A percentile compares a stretch with the other conserved stretches of the same genome.
phyloP scores from a whole-genome alignment of 2,329 filamentous ascomycete species.

The Ophiostoma triangulosporum region DNA sequence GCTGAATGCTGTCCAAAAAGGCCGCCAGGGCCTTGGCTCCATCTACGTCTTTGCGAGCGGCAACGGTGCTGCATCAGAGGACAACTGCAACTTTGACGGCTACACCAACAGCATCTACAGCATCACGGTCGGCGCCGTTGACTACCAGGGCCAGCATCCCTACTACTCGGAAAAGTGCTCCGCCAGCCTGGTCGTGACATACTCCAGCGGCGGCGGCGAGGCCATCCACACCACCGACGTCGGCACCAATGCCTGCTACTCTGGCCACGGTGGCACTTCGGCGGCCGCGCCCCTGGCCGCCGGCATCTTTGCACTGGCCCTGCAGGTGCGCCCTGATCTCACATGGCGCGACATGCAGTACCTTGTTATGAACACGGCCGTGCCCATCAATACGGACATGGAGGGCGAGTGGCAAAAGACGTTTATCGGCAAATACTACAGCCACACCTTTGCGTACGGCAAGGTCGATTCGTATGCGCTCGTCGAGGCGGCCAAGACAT shows the following conservation, averaged over 20 bases:
- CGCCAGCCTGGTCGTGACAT: slow-evolving; percentile 88
- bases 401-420: slow-evolving; percentile 68
- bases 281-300: slow-evolving; percentile 87
- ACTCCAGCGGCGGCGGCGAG: slow-evolving; percentile 81
- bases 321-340: slow-evolving; percentile 73
- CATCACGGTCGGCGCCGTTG: slow-evolving; percentile 88
- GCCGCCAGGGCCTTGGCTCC: slow-evolving; percentile 68
- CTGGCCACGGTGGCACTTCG: slow-evolving; percentile 83
- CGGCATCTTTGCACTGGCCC: slow-evolving; percentile 78
- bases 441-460: slow-evolving; percentile 89
- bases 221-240: slow-evolving; percentile 90
- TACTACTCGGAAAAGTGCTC: slow-evolving; percentile 97
- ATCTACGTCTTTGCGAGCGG: slow-evolving; percentile 96
- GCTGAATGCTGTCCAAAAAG: slow-evolving; percentile 82
- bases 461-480: slow-evolving; percentile 82
- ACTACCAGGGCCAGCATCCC: slow-evolving; percentile 74
- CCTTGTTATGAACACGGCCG: slow-evolving; percentile 69
- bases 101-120: slow-evolving; percentile 99
- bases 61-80: slow-evolving; percentile 73
- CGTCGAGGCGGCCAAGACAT: slow-evolving; percentile 74
- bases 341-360: slow-evolving; percentile 94
- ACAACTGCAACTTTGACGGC: slow-evolving; percentile 98
- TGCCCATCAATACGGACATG: slow-evolving; percentile 59
- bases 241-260: slow-evolving; percentile 65
- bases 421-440: slow-evolving; percentile 70